Evolutionary conservation across 1,284 basidiomycete genomes (phyloP), one percentile per base, ranked within the genome.

Genomic region (Fomitopsis palustris): DNA sequence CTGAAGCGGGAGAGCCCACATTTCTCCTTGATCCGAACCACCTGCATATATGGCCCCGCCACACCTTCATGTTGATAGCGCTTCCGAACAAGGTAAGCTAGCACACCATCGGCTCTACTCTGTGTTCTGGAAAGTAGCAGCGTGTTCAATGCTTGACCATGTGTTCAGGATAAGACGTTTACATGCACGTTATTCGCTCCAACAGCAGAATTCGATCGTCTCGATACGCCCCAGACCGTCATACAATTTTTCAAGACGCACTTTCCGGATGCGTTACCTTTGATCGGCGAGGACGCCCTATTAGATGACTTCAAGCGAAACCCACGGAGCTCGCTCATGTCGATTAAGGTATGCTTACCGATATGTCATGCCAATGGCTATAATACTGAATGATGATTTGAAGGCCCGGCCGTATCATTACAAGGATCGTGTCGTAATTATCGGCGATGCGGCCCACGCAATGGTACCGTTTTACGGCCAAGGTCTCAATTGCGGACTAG

Each of bases 401-500:
- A 70, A 95, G 89, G 85, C 88, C 67, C 86, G 82, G 60, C 95
- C 95, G 43, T 95, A 96, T 74, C 92, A 96, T 73, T 95, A 93
- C 80, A 86, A 85, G 72, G 93, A 94, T 75, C 85, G 93, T 67
- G 94, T 84, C 55, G 81, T 98, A 39, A 82, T 99, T 56, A 78
- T 99, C 53, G 96, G 96, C 53, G 96, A 99, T 74, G 89, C 96
- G 37, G 93, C 95, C 6, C 96, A 99, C 75, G 91, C 93, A 43
- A 98, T 98, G 95, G 93, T 96, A 25, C 96, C 96, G 53, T 99
- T 99, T 78, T 99, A 96, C 74, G 96, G 95, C 23, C 96, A 99
- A 79, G 96, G 96, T 19, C 83, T 99, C 65, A 99, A 99, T 72
- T 98, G 96, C 71, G 96, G 96, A 10, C 83, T 99, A 58, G 96